Evolutionary conservation across 306 rosid genomes (phyloP), one percentile per base, ranked within the genome.

Genomic region (Pachyrhizus erosus): DNA sequence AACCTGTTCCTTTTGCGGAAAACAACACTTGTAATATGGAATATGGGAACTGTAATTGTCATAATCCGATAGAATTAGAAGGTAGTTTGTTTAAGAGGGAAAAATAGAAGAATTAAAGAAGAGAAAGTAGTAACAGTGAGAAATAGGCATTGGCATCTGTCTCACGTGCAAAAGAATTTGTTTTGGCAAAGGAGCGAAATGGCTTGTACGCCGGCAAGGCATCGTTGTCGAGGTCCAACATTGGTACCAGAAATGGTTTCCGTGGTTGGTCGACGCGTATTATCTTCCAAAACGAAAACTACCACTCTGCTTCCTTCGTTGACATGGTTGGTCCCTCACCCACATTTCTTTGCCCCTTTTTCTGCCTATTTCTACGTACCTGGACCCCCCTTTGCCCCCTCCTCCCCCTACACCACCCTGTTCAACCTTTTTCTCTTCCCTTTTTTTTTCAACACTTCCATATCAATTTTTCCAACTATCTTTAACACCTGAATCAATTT

Each of bases 181-280:
- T 37, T 77, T 43, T 2, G 54, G 6, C 12, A 18, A n/a, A 75
- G 75, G 24, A 74, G 54, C 20, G 64, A 71, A 70, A 3, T 23
- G 75, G 68, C 18, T 14, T 23, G 39, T 34, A 34, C 39, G 39
- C 39, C 39, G 39, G 84, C 78, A 45, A 10, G 17, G 5, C 27
- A 55, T 82, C 78, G 21, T 34, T 26, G 15, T 86, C 81, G 45
- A 69, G 1, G 72, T 0, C 86, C 81, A 83, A 83, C 89, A 86
- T 1, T 13, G 52, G 24, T 61, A 81, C 85, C 90, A 3, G 87
- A 84, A 82, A 76, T 3, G 61, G 70, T 79, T 76, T 84, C 10
- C 9, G 5, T 80, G 76, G 90, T 85, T 85, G 88, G 90, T 5
- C 40, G 2, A 82, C 90, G 90, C 88, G 87, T 79, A 82, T 75